Conservation (phyloP, 164 flowering plant species). For the Annona squamosa region DNA sequence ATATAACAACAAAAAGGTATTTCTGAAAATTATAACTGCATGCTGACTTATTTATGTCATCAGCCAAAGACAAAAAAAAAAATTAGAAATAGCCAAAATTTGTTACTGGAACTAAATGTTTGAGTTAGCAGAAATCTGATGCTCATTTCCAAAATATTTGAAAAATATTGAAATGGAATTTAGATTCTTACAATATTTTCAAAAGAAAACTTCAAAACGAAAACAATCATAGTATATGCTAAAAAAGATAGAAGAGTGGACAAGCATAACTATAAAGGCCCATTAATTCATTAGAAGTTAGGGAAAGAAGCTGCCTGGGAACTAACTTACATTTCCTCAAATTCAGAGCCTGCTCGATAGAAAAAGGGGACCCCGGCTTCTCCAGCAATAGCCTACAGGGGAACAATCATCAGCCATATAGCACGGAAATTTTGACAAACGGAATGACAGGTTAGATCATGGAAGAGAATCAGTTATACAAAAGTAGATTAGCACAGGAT, state of each 20-base stretch:
- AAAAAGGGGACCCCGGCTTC: slow-evolving; percentile 99
- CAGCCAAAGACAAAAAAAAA: too few species aligned
- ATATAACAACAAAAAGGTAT: background rate
- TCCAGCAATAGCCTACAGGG: slow-evolving; percentile 96
- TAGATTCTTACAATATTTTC: too few species aligned
- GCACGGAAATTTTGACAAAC: background rate
- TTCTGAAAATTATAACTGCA: background rate
- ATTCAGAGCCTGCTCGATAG: slow-evolving; percentile 98
- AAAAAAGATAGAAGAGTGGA: too few species aligned
- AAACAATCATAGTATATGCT: too few species aligned
- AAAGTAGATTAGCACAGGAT: background rate
- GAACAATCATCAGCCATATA: slow-evolving; percentile 10
- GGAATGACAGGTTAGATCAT: background rate
- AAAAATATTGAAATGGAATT: background rate
- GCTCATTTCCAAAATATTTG: background rate
- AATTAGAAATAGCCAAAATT: background rate
- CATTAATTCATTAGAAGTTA: background rate
- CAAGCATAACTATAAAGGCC: too few species aligned
- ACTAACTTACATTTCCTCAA: slow-evolving; percentile 95
- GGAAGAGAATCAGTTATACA: background rate
- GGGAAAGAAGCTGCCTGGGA: background rate
- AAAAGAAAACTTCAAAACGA: too few species aligned
- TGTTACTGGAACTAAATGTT: background rate
- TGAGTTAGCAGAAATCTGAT: background rate
- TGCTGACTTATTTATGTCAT: background rate